Base-by-base conservation (phyloP, 768 basidiomycete species). In the Psilocybe cubensis region DNA sequence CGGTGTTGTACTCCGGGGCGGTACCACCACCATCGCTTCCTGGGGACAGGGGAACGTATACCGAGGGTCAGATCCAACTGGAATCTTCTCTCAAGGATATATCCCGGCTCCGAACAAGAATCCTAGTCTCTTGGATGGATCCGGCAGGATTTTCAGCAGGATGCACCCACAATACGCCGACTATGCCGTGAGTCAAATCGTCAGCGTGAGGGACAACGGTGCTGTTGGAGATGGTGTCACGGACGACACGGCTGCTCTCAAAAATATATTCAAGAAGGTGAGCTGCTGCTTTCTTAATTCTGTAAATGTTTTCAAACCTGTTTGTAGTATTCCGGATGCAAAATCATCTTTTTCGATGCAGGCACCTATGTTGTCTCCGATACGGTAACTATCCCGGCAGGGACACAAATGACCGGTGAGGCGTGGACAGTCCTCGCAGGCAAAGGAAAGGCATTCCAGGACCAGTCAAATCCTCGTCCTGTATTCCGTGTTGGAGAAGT, bases 41-140 rank as follows among this genome's bases (percentile, higher is more conserved):
- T 93, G 91, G 91, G 89, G 77, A 2, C 90, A 92, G 69, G 91
- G 91, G 27, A 88, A 92, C 58, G 77, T 88, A 25, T 93, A 81
- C 68, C 74, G 70, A 2, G 89, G 90, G 12, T 72, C 79, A 4
- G 76, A 73, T 56, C 61, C 76, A 3, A 57, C 63, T 1, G 74
- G 74, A 2, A 68, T 44, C 6, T 92, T 83, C 67, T 75, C 74
- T 3, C 81, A 90, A 69, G 82, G 77, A 5, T 64, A 66, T 25
- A 79, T 91, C 25, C 56, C 72, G 2, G 70, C 75, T 6, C 77
- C 83, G 0, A 72, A 71, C 53, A 91, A 91, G 68, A 79, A 88
- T 2, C 68, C 77, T n/a, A 75, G 72, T 45, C 71, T 93, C 25
- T 67, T 91, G 10, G 85, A 87, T 59, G 58, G 74, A 41, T 56